Evolutionary conservation across 257 asterid genomes (phyloP), one percentile per base, ranked within the genome.

Genomic region (Oldenlandia corymbosa): DNA sequence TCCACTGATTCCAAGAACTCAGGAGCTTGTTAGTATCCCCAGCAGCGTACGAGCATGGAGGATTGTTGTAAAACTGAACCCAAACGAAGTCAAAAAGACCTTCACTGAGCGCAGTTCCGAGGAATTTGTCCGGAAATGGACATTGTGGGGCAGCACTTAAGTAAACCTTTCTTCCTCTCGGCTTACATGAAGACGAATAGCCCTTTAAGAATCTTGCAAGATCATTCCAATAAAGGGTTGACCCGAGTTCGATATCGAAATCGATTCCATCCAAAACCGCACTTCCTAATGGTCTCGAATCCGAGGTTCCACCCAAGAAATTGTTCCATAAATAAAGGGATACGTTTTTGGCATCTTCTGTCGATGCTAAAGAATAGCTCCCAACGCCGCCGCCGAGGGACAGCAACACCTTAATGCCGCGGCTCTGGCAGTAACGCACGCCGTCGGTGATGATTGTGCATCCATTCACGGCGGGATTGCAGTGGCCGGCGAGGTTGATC

Each of bases 401-500:
- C 64, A 88, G 83, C 76, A 84, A 39, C 53, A 86, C 90, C 68
- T 73, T 75, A 63, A 84, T 75, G 46, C 85, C 83, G 50, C 54
- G 77, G 14, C 56, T 21, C 70, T 87, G 88, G 73, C 94, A 87
- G 24, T 75, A 60, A 16, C 67, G 71, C 67, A 89, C 74, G 18
- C 65, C 75, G 52, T 79, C 80, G 59, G 78, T 62, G 53, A 85
- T 14, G 67, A 55, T n/a, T 39, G 64, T 52, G 80, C 95, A 87
- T 28, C 78, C 58, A 64, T 60, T 50, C 60, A 65, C 26, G 57
- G 73, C 68, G 4, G 95, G 95, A 41, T 84, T 68, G 82, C 94
- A 89, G 79, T 86, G 95, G 58, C 96, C 88, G 55, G 93, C 88
- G 60, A 89, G 95, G 81, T 86, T 84, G 75, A 89, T 72, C 10